phyloP scores from a whole-genome alignment of 2,329 filamentous ascomycete species.

The Sphaerulina musiva region DNA sequence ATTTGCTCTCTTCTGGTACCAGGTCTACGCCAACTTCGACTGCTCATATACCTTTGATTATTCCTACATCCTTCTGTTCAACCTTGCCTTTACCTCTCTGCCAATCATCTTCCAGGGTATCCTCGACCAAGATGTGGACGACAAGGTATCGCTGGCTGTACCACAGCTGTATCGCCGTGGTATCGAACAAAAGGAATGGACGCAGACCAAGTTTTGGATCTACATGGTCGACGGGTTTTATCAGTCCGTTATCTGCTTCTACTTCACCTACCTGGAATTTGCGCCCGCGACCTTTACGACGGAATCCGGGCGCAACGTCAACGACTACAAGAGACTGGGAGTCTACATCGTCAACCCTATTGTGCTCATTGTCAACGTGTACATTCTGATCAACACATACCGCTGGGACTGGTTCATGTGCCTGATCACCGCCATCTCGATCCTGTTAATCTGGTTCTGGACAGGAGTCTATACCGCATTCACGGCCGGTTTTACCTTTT shows the following conservation, averaged over 20 bases:
- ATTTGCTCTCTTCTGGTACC: slow-evolving; percentile 94
- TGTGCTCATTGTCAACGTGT: slow-evolving; percentile 83
- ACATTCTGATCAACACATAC: slow-evolving; percentile 93
- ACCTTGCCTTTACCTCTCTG: slow-evolving; percentile 91
- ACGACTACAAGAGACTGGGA: slow-evolving; percentile 77
- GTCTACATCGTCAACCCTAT: slow-evolving; percentile 78
- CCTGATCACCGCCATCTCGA: slow-evolving; percentile 73
- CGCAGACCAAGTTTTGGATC: slow-evolving; percentile 88
- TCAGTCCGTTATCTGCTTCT: slow-evolving; percentile 90
- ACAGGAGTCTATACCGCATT: slow-evolving; percentile 77
- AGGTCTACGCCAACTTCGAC: slow-evolving; percentile 92
- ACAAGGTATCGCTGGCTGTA: slow-evolving; percentile 86
- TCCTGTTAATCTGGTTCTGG: slow-evolving; percentile 88
- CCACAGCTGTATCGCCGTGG: slow-evolving; percentile 92
- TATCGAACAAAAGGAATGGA: slow-evolving; percentile 96
- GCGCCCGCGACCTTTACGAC: slow-evolving; percentile 61
- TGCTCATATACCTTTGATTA: slow-evolving; percentile 97
- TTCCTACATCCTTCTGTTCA: slow-evolving; percentile 94
- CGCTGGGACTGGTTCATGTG: slow-evolving; percentile 97
- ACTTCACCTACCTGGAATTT: slow-evolving; percentile 81
- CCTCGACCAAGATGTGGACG: slow-evolving; percentile 92
- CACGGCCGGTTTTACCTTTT: slow-evolving; percentile 58
- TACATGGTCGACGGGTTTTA: slow-evolving; percentile 96
- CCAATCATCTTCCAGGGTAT: slow-evolving; percentile 95
- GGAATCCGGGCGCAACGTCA: slow-evolving; percentile 65